Base-by-base conservation (phyloP, 306 rosid genomes). In the Acacia crassicarpa region DNA sequence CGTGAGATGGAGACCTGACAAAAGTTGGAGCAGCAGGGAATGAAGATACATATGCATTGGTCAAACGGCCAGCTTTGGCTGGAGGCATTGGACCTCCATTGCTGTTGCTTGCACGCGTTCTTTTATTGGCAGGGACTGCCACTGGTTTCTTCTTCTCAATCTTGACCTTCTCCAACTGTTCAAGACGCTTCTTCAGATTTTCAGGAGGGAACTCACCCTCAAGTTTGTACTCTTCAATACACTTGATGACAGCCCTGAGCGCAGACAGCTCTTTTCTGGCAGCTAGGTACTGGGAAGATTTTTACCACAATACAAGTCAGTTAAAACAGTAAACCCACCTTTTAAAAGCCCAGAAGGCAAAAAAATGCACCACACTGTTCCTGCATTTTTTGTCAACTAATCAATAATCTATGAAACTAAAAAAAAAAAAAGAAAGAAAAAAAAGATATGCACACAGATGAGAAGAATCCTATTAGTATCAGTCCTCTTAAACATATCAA, bases 41-140 rank as follows among this genome's bases (percentile, higher is more conserved):
- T 51, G 99, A 96, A 14, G 99, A 96, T 38, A 96, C 99, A 83
- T 96, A 96, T 38, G 99, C 98, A 75, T 93, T 96, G 1, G 94
- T 90, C 87, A 93, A 87, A 78, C 99, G 98, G n/a, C 99, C 99
- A 78, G 98, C 99, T 83, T 96, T 96, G 84, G 99, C 98, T 9
- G 99, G 99, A 80, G 98, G 99, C 99, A 96, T 96, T 77, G 89
- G 99, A 9, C 98, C 98, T 22, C 98, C 98, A 67, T 85, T 91
- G 89, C 94, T 93, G 81, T 88, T 91, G 92, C 97, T 93, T 77
- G 98, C 92, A 38, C 99, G 87, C 49, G 97, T 92, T 87, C 99
- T 90, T 76, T 96, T 96, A 85, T 96, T 96, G 85, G 99, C 99
- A 78, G 99, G 99, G 69, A 91, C 92, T 23, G 80, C 89, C 77